A percentile compares a stretch with the other conserved stretches of the same genome.
Conservation (phyloP, 164 flowering plant genomes). For the Pachysandra terminalis region DNA sequence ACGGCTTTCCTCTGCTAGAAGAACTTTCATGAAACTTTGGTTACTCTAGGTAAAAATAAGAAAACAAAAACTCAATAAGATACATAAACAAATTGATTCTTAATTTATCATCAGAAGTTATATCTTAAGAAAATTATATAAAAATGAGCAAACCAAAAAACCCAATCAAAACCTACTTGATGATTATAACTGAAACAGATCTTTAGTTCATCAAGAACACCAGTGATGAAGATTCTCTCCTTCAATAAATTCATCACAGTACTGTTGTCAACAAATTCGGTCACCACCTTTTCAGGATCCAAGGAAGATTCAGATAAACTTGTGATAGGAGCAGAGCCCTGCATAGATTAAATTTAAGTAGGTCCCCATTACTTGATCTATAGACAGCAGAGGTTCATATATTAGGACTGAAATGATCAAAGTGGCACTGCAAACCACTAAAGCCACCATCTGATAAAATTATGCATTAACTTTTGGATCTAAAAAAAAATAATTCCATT, state of each 20-base stretch:
- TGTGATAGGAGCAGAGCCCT: slow-evolving; percentile 71
- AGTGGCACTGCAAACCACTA: not conserved
- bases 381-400: not conserved
- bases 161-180: slow-evolving; percentile 37
- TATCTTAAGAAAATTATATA: slow-evolving; percentile 1
- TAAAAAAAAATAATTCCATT: too few species aligned
- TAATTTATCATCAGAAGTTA: not conserved
- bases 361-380: not conserved
- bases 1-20: slow-evolving; percentile 65
- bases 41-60: slow-evolving; percentile 35
- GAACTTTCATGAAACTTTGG: slow-evolving; percentile 45
- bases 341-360: slow-evolving; percentile 11
- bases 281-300: slow-evolving; percentile 48
- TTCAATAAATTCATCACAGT: slow-evolving; percentile 25
- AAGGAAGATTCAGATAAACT: slow-evolving; percentile 71
- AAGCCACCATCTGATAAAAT: too few species aligned
- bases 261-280: slow-evolving; percentile 25
- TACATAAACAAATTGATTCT: not conserved
- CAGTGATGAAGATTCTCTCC: slow-evolving; percentile 69
- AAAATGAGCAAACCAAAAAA: not conserved
- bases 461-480: too few species aligned
- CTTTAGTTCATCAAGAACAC: slow-evolving; percentile 86
- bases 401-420: not conserved
- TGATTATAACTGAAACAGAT: slow-evolving; percentile 59
- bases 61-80: not conserved